These are phyloP conservation scores for Fusarium siculi DNA, from an alignment of 2,329 filamentous ascomycete species.

Conservation along the genomic window DNA sequence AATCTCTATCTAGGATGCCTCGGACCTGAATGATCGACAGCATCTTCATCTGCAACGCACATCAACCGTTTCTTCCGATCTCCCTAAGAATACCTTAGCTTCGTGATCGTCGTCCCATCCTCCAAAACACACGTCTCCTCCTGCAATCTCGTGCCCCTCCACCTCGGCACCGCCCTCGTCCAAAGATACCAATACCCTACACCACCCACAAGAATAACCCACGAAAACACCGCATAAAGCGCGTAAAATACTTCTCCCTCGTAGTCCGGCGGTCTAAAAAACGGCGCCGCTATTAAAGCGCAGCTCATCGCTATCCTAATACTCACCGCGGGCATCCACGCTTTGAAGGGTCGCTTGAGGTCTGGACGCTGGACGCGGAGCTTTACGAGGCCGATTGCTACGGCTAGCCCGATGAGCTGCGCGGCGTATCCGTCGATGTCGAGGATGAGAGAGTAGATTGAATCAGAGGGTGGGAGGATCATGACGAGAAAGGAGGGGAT, in stretches of 20 bases:
- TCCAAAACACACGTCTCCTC: conserved; percentile 68
- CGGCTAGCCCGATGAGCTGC: conserved; percentile 68
- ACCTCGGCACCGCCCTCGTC: conserved; percentile 67
- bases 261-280: conserved; percentile 66
- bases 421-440: conserved; percentile 77
- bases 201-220: conserved; percentile 63
- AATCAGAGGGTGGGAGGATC: conserved; percentile 68
- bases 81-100: conserved; percentile 51
- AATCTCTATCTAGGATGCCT: neutral
- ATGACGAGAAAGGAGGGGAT: conserved; percentile 76
- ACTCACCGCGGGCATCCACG: conserved; percentile 69
- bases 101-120: conserved; percentile 75
- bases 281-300: conserved; percentile 68
- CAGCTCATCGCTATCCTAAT: conserved; percentile 65
- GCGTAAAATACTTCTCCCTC: conserved; percentile 61
- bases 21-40: neutral
- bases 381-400: conserved; percentile 68
- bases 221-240: conserved; percentile 64
- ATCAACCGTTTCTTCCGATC: neutral
- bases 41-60: neutral
- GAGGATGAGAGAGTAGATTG: conserved; percentile 78
- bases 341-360: conserved; percentile 71
- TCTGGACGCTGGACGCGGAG: conserved; percentile 69
- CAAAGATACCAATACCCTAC: conserved; percentile 76
- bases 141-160: conserved; percentile 69